A percentile compares a stretch with the other conserved stretches of the same genome.
phyloP scores from a whole-genome alignment of 2,329 filamentous ascomycete species.

The Microdochium bolleyi region DNA sequence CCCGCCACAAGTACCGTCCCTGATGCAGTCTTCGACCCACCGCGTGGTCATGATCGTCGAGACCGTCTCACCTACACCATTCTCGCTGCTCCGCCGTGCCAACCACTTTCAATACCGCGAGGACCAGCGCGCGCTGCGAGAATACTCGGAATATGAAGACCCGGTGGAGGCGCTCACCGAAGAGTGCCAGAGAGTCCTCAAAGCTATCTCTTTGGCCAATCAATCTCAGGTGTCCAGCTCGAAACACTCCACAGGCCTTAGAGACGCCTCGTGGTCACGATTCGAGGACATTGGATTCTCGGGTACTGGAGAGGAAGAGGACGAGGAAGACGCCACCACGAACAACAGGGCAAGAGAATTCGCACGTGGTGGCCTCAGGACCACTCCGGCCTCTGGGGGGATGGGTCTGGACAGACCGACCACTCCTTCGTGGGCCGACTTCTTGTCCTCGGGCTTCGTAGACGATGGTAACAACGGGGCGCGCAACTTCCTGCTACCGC shows the following conservation, averaged over 20 bases:
- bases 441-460: constrained; percentile 85
- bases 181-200: constrained; percentile 85
- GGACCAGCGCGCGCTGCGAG: constrained; percentile 73
- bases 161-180: constrained; percentile 83
- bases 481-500: constrained; percentile 71
- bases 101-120: constrained; percentile 95
- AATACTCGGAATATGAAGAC: constrained; percentile 84
- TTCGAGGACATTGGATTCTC: constrained; percentile 95
- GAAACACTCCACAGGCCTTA: constrained; percentile 63
- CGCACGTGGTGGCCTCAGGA: constrained; percentile 44
- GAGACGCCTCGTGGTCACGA: constrained; percentile 89
- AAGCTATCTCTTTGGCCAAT: constrained; percentile 80
- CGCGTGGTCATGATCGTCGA: constrained; percentile 97
- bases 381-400: constrained; percentile 55
- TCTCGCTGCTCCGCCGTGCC: constrained; percentile 79
- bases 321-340: constrained; percentile 52
- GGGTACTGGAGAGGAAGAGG: constrained; percentile 62
- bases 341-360: constrained; percentile 12
- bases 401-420: constrained; percentile 70
- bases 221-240: constrained; percentile 69
- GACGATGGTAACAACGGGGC: constrained; percentile 61
- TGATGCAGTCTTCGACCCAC: constrained; percentile 74
- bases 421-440: constrained; percentile 97
- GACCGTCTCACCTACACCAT: constrained; percentile 87
- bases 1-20: constrained; percentile 68